Evolutionary conservation across 495 filamentous ascomycete genomes (phyloP).

Genomic region (Penicillium soppii): DNA sequence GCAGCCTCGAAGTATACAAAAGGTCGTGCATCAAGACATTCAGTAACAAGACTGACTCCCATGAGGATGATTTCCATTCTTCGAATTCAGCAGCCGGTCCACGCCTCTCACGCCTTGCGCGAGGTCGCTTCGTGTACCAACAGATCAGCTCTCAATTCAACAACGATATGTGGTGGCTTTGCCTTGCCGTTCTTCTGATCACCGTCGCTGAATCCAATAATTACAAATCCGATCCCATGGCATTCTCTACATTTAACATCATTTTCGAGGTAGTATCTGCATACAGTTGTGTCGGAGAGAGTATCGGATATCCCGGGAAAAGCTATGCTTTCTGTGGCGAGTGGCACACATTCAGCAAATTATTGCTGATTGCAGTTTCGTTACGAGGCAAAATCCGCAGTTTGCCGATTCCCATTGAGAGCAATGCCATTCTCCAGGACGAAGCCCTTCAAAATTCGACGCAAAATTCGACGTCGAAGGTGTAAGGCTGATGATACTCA

Average conservation of each 20-base stretch:
- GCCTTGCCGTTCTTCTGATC: conserved; percentile 67
- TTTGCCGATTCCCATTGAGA: conserved; percentile 25
- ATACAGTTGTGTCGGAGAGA: conserved; percentile 83
- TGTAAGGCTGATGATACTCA: no score
- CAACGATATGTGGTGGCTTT: conserved; percentile 86
- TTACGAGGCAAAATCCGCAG: conserved; percentile 74
- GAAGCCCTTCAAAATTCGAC: no score
- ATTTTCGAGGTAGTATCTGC: conserved; percentile 82
- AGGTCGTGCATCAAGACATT: conserved; percentile 60
- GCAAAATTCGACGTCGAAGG: no score
- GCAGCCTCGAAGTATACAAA: conserved; percentile 64
- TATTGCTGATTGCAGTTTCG: conserved; percentile 74
- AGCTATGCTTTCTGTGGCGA: conserved; percentile 70
- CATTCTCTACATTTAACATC: conserved; percentile 81
- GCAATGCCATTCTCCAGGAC: no score
- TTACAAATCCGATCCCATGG: conserved; percentile 62
- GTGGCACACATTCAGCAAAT: conserved; percentile 68
- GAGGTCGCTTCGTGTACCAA: conserved; percentile 50
- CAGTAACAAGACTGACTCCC: conserved; percentile 33
- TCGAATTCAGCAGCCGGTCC: not conserved
- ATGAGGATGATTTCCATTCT: not conserved
- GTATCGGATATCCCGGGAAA: conserved; percentile 63
- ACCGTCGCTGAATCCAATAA: conserved; percentile 66
- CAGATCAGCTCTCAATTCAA: conserved; percentile 77
- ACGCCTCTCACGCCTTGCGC: conserved; percentile 20